Base-by-base conservation (phyloP, 495 filamentous ascomycete genomes). In the Symbiotaphrina buchneri region DNA sequence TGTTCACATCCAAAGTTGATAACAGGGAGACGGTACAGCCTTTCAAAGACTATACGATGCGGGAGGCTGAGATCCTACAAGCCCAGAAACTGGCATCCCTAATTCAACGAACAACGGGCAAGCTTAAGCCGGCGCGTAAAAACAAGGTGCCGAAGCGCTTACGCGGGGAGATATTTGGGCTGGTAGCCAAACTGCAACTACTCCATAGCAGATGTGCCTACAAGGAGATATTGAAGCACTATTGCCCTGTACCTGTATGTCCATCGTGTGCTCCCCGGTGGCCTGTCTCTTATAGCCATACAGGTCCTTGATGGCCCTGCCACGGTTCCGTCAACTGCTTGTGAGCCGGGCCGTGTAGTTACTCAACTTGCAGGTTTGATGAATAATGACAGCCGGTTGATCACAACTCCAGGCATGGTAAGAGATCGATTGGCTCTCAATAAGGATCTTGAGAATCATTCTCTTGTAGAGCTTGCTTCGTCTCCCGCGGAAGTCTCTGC, bases 1-100 rank as follows among this genome's bases (percentile, higher is more conserved):
- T 74, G n/a, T 94, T 95, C 41, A 78, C 75, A 0, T 69, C 66
- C 1, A 46, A 53, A 7, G 55, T 74, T 10, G 62, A 85, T 41
- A 45, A 42, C 10, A 64, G 49, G 18, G 65, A 82, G 37, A 81
- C 68, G 0, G 53, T 59, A 0, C 71, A 80, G 30, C 58, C 61
- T 19, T 69, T 83, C 40, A 84, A 79, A 39, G 78, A 87, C 44
- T 85, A 84, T 40, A 78, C 73, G 2, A 47, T 78, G 4, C 65
- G 85, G 17, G 87, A 94, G 43, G 59, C 77, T 18, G 85, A 94
- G 39, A 92, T 94, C 27, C 39, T 53, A 40, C 48, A 18, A 30
- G 41, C 7, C 23, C 32, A 27, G 39, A 13, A 39, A 42, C 7
- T 21, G 35, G 14, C 47, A 33, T 18, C 33, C 16, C 13, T 38